Base-by-base conservation (phyloP, 2,329 filamentous ascomycete species). In the Colletotrichum euphorbiae region DNA sequence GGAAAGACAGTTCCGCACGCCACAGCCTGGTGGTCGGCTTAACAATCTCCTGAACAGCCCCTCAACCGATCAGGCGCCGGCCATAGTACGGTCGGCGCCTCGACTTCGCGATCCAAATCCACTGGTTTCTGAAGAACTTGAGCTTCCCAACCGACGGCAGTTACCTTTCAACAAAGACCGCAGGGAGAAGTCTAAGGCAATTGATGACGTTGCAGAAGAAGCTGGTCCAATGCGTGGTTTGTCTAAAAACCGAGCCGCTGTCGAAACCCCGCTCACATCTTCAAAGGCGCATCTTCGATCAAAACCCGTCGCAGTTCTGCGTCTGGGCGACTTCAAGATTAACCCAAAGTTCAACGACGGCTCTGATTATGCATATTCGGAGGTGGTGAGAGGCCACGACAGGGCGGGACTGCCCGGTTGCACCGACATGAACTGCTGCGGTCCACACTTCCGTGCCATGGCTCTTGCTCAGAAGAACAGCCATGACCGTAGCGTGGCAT, bases 321-420 rank as follows among this genome's bases (percentile, higher is more conserved):
- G 81, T 13, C 80, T 91, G 1, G 86, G 88, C 12, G 91, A 97
- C 78, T 98, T 97, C 82, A 95, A 91, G 76, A 83, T 96, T 73
- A 97, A 97, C 71, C 90, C 93, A 0, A 81, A 82, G 4, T 85
- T 83, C 72, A 95, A 94, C 71, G 85, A 91, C 46, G 92, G 92
- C 2, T 82, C 89, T 48, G 86, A 89, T 61, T 93, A 88, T 77
- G 93, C 93, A 11, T 97, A 89, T 75, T 82, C 85, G 1, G 91
- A 95, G 67, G 90, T 94, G 0, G 86, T 97, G 13, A 90, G 94
- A 59, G 87, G 87, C 62, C 90, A 85, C 71, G 88, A 91, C 45
- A 89, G 93, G 40, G 87, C 89, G 56, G 90, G 88, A 69, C 82
- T 97, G 9, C 85, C 89, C 3, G 92, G 92, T 12, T 97, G 94